These are phyloP conservation scores for Lactarius pseudohatsudake DNA, from an alignment of 768 basidiomycete species.

Conservation along the genomic window DNA sequence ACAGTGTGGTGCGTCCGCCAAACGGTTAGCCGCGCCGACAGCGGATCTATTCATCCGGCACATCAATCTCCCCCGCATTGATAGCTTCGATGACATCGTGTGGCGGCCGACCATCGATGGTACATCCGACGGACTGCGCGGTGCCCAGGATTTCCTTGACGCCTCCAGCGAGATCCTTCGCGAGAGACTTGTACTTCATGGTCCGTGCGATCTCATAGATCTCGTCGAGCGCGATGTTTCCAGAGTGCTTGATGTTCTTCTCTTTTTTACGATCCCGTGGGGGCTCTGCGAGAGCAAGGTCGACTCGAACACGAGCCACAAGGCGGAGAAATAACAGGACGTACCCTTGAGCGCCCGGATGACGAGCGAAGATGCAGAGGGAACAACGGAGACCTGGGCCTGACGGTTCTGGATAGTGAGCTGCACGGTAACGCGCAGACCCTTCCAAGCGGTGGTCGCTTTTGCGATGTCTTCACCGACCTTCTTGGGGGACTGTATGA, in stretches of 20 bases:
- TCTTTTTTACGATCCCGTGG: slow-evolving; percentile 99
- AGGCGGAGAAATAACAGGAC: slow-evolving; percentile 24
- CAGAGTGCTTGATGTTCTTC: slow-evolving; percentile 99
- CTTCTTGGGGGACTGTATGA: slow-evolving; percentile 92
- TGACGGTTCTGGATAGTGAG: slow-evolving; percentile 99
- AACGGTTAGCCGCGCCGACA: neutral
- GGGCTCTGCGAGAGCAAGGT: slow-evolving; percentile 61
- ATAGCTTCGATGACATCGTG: slow-evolving; percentile 92
- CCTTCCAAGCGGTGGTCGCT: slow-evolving; percentile 97
- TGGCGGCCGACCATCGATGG: slow-evolving; percentile 87
- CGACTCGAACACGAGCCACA: neutral
- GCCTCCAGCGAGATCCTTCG: slow-evolving; percentile 85
- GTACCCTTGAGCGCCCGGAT: slow-evolving; percentile 96
- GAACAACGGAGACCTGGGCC: slow-evolving; percentile 94
- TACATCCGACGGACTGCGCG: slow-evolving; percentile 95
- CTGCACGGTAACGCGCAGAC: slow-evolving; percentile 98
- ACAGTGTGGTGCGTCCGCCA: slow-evolving; percentile 11
- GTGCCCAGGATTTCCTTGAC: slow-evolving; percentile 99
- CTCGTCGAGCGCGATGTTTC: slow-evolving; percentile 92
- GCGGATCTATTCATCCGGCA: slow-evolving; percentile 72
- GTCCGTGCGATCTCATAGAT: slow-evolving; percentile 94
- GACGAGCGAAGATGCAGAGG: slow-evolving; percentile 95
- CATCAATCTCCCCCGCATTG: slow-evolving; percentile 79
- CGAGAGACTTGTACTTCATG: slow-evolving; percentile 91
- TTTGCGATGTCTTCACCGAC: slow-evolving; percentile 99